Base-by-base conservation (phyloP, 1,139 yeast species). In the Suhomyces anneliseae region DNA sequence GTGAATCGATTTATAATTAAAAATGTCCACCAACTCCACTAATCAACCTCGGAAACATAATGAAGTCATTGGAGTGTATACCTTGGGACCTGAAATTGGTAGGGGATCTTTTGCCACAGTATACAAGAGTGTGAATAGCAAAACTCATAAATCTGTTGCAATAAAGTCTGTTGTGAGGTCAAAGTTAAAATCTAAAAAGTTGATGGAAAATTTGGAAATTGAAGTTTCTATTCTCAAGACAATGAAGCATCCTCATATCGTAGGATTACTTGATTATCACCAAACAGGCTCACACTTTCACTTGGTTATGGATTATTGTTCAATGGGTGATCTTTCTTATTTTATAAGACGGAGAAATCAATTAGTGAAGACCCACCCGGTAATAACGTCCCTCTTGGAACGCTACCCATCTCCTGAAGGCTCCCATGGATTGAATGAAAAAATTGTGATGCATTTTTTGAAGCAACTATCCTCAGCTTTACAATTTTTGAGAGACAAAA, bases 101-200 rank as follows among this genome's bases (percentile, higher is more conserved):
- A 82, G 87, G 57, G 99, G 99, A 32, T 90, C 97, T 15, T 93
- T 90, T 70, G 99, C 99, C 48, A 86, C 85, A 53, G 99, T 93
- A 27, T 93, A 87, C 72, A 75, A 74, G 59, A 70, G 78, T 53
- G 66, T 69, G 40, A 66, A 72, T 49, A 67, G 64, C 47, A 69
- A 67, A 45, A 76, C 82, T 8, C 77, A 76, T 53, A 70, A 72
- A 41, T 78, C 90, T 0, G 93, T 89, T 40, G 98, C 98, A 26
- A 81, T 93, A 62, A 93, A 93, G 67, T 84, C 93, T 2, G 97
- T 93, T 19, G 82, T 88, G 35, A 76, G 95, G 50, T 83, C 92
- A 27, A 86, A 89, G 61, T 78, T 93, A 52, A 90, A 85, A 65
- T 84, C 90, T 57, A 90, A 89, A 71, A 90, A 92, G 63, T 75